phyloP scores from a whole-genome alignment of 2,329 filamentous ascomycete genomes.

The Cercospora brassicicola region DNA sequence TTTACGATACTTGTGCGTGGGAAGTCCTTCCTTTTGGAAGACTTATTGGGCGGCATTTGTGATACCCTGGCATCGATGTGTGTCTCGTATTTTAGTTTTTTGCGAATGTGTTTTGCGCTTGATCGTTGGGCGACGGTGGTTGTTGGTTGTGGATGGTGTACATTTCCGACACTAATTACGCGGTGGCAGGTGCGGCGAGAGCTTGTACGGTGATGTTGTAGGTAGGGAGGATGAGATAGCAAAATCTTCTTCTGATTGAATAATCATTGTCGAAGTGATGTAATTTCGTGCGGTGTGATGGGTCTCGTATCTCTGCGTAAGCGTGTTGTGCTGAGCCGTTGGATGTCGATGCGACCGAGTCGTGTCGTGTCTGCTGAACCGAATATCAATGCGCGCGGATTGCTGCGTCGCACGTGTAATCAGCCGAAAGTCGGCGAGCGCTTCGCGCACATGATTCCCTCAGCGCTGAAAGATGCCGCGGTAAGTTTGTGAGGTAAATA shows the following conservation, averaged over 20 bases:
- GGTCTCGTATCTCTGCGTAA: neutral
- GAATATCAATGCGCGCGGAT: neutral
- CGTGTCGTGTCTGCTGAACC: neutral
- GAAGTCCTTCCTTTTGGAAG: constrained; percentile 1
- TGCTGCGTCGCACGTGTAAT: neutral
- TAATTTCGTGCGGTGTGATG: neutral
- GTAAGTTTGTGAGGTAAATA: neutral
- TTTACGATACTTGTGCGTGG: neutral
- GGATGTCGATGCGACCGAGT: neutral
- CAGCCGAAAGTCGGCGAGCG: neutral
- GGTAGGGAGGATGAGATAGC: neutral
- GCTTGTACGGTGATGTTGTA: neutral
- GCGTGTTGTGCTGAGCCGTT: neutral
- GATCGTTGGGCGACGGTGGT: neutral
- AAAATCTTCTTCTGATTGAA: neutral
- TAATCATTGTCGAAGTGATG: neutral
- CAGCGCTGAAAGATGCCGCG: neutral
- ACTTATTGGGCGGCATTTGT: constrained; percentile 29
- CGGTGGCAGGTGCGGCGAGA: neutral
- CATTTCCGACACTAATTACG: neutral
- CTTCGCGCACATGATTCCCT: neutral
- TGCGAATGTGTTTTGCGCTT: neutral
- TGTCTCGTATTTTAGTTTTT: constrained; percentile 10
- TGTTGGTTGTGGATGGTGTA: neutral
- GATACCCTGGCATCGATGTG: constrained; percentile 29